Conservation (phyloP, 129 eudicot species). For the Lactuca saligna region DNA sequence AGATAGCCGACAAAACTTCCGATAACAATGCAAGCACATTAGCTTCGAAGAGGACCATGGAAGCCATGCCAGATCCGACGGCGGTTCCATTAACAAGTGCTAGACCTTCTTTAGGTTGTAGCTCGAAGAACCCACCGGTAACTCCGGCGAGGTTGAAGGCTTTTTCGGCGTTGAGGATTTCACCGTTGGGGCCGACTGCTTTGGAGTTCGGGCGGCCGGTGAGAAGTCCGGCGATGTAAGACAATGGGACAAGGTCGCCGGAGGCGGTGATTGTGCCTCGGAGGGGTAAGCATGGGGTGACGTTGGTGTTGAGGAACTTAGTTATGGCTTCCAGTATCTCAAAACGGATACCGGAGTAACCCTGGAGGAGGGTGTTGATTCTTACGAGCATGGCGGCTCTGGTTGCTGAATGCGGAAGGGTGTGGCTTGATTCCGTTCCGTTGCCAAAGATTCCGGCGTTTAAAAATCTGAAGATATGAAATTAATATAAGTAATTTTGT, state of each 20-base stretch:
- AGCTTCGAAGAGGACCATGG: conserved; percentile 74
- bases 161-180: conserved; percentile 46
- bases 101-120: conserved; percentile 87
- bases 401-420: conserved; percentile 70
- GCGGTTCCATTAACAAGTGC: conserved; percentile 87
- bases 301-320: conserved; percentile 66
- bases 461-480: conserved; percentile 45
- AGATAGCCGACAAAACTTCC: conserved; percentile 73
- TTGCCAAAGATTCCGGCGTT: conserved; percentile 86
- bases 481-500: background rate
- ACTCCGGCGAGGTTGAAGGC: conserved; percentile 74
- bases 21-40: conserved; percentile 62
- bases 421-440: conserved; percentile 64
- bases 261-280: conserved; percentile 90
- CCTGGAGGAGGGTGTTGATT: conserved; percentile 88
- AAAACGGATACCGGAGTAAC: conserved; percentile 84
- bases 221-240: conserved; percentile 85
- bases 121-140: conserved; percentile 61
- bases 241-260: conserved; percentile 80
- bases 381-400: conserved; percentile 88
- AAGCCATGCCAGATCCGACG: conserved; percentile 87
- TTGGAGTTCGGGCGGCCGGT: conserved; percentile 83
- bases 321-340: conserved; percentile 83
- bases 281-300: conserved; percentile 79
- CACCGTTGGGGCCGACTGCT: conserved; percentile 70